Evolutionary conservation across 345 rosid genomes (phyloP).

Genomic region (Citrus hindsii): DNA sequence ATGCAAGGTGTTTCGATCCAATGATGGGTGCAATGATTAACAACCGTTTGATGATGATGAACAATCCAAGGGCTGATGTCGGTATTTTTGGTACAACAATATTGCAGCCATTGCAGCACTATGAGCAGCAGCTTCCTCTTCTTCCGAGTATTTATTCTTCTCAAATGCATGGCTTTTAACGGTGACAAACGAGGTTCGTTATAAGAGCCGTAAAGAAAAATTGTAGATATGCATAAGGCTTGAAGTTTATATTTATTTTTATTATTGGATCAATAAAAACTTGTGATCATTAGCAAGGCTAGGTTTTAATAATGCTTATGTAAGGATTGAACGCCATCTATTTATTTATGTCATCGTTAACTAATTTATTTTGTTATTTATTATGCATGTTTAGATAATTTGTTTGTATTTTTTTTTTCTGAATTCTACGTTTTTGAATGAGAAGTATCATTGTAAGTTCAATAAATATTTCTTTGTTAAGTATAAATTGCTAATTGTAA

Average conservation of each 20-base stretch:
- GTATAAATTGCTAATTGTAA: too few species aligned
- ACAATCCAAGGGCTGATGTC: not conserved
- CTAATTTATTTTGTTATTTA: not conserved
- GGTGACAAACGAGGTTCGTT: not conserved
- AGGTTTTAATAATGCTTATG: not conserved
- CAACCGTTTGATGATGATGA: not conserved
- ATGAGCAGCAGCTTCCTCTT: not conserved
- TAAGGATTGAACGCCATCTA: not conserved
- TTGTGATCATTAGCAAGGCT: not conserved
- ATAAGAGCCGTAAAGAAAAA: not conserved
- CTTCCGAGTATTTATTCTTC: not conserved
- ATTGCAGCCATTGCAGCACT: not conserved
- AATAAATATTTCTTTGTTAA: too few species aligned
- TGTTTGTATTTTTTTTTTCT: too few species aligned
- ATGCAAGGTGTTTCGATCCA: not conserved
- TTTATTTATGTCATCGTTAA: not conserved
- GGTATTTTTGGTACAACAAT: not conserved
- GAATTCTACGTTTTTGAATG: too few species aligned
- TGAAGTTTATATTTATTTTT: not conserved
- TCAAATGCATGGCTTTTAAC: not conserved
- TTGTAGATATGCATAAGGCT: not conserved
- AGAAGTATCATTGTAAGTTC: too few species aligned
- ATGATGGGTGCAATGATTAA: not conserved
- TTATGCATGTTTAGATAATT: too few species aligned
- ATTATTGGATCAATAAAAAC: not conserved